Conservation (phyloP, 1,284 basidiomycete genomes). For the Rhodotorula sp. region DNA sequence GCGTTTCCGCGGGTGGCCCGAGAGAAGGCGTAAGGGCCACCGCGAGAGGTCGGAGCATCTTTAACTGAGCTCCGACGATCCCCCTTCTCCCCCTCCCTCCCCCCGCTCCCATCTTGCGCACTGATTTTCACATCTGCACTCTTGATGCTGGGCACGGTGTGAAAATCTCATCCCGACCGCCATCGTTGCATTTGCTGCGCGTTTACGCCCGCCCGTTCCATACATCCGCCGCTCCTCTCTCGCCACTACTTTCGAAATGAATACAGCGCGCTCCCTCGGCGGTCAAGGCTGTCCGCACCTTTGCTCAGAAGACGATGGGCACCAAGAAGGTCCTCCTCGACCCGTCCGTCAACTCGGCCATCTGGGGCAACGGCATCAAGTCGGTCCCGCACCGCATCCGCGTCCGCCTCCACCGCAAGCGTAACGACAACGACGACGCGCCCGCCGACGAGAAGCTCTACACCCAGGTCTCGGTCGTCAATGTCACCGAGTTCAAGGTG, state of each 20-base stretch:
- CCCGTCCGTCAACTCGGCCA: conserved; percentile 87
- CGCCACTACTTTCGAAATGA: neutral
- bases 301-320: conserved; percentile 90
- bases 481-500: conserved; percentile 72
- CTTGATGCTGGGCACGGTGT: neutral
- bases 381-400: conserved; percentile 84
- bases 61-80: conserved; percentile 6
- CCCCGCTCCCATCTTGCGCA: neutral
- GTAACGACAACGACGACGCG: conserved; percentile 41
- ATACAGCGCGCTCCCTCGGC: conserved; percentile 70
- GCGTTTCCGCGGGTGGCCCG: neutral
- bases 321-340: conserved; percentile 87
- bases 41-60: conserved; percentile 11
- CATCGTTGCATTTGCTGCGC: too few relatives aligned
- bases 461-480: conserved; percentile 82
- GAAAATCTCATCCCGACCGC: too few relatives aligned
- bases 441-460: conserved; percentile 79
- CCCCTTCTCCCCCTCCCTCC: neutral
- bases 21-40: neutral
- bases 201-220: too few relatives aligned
- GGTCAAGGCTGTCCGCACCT: conserved; percentile 84
- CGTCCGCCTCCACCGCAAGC: conserved; percentile 86
- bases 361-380: conserved; percentile 88
- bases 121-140: neutral
- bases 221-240: too few relatives aligned